These are phyloP conservation scores for Hydrangea macrophylla DNA, from an alignment of 148 eudicot genomes.

Conservation along the genomic window DNA sequence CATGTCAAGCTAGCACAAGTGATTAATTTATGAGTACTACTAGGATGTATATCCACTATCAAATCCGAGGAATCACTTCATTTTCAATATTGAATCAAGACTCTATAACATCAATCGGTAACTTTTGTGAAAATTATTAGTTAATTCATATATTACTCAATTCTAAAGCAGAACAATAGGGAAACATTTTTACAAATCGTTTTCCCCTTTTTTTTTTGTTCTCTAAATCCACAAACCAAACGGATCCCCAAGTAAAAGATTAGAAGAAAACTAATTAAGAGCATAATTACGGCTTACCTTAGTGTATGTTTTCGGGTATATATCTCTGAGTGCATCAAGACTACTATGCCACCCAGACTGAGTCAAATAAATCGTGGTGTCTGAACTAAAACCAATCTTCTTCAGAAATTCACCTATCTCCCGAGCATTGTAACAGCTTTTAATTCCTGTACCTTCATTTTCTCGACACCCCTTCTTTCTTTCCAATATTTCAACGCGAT, in stretches of 20 bases:
- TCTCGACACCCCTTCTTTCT: constrained; percentile 7
- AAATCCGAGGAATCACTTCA: not conserved
- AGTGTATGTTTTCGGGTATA: constrained; percentile 27
- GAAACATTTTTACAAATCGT: no score
- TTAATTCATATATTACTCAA: no score
- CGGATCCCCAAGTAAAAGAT: no score
- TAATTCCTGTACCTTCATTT: constrained; percentile 1
- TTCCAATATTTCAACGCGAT: constrained; percentile 15
- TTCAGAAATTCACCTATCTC: constrained; percentile 29
- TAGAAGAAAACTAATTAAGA: not conserved
- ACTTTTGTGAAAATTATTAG: no score
- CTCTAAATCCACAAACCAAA: no score
- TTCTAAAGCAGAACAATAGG: no score
- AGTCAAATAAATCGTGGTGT: constrained; percentile 35
- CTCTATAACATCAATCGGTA: no score
- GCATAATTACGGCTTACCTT: constrained; percentile 22
- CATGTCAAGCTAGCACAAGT: not conserved
- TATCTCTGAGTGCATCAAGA: constrained; percentile 18
- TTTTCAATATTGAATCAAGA: no score
- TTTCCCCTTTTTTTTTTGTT: no score
- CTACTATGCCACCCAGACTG: constrained; percentile 24
- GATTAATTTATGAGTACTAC: no score
- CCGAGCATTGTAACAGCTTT: constrained; percentile 17
- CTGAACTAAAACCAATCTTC: constrained; percentile 25
- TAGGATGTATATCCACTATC: no score